Evolutionary conservation across 495 filamentous ascomycete species (phyloP).

Genomic region (Parachaetomium inaequale): DNA sequence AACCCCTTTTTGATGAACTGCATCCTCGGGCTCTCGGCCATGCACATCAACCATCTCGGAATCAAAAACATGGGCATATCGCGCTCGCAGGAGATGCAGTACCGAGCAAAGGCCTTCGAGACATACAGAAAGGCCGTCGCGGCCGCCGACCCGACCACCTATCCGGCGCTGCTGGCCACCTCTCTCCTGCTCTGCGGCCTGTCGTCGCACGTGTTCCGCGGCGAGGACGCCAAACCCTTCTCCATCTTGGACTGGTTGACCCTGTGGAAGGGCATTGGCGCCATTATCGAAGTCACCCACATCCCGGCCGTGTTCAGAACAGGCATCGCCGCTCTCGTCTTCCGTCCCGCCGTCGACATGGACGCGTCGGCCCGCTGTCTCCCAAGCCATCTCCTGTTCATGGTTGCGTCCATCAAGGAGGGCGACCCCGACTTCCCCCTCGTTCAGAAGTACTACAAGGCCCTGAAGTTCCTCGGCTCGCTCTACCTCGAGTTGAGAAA

Average conservation of each 20-base stretch:
- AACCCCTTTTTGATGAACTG: slow-evolving; percentile 50
- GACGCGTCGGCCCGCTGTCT: slow-evolving; percentile 34
- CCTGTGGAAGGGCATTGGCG: slow-evolving; percentile 45
- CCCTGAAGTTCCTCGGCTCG: slow-evolving; percentile 42
- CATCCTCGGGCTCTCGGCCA: slow-evolving; percentile 45
- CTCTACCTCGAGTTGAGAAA: slow-evolving; percentile 40
- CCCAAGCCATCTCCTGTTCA: slow-evolving; percentile 43
- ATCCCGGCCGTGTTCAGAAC: slow-evolving; percentile 24
- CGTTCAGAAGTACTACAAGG: slow-evolving; percentile 34
- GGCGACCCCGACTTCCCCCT: slow-evolving; percentile 33
- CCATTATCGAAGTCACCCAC: slow-evolving; percentile 37
- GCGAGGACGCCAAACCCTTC: slow-evolving; percentile 33
- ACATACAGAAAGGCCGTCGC: slow-evolving; percentile 46
- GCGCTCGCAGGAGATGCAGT: slow-evolving; percentile 26
- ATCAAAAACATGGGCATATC: slow-evolving; percentile 20
- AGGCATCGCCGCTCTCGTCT: slow-evolving; percentile 37
- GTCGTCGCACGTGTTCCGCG: slow-evolving; percentile 42
- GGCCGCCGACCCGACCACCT: slow-evolving; percentile 35
- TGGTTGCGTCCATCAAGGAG: slow-evolving; percentile 37
- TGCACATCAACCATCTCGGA: slow-evolving; percentile 39
- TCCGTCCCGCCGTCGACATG: slow-evolving; percentile 39
- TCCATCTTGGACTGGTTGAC: slow-evolving; percentile 46
- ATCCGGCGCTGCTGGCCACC: slow-evolving; percentile 39
- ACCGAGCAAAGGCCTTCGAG: slow-evolving; percentile 42
- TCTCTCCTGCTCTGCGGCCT: slow-evolving; percentile 44